A percentile compares a stretch with the other conserved stretches of the same genome.
Evolutionary conservation across 2,329 filamentous ascomycete species (phyloP).

Genomic region (Trematosphaeria pertusa): DNA sequence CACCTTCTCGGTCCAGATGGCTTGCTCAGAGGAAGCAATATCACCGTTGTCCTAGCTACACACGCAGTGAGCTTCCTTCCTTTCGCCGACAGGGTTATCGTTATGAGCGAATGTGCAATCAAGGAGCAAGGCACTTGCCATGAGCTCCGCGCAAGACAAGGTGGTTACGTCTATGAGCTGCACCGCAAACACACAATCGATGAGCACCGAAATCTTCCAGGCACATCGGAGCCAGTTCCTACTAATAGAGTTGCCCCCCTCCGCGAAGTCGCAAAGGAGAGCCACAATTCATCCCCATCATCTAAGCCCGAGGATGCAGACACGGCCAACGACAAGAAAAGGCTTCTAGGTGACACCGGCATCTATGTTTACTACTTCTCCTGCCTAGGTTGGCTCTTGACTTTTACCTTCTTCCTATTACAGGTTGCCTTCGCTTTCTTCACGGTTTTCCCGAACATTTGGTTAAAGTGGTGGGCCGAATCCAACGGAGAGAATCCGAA

Average conservation of each 20-base stretch:
- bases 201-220: not conserved
- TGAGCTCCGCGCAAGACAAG: not conserved
- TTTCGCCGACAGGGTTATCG: not conserved
- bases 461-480: conserved; percentile 5
- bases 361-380: not conserved
- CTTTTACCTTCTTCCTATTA: not conserved
- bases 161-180: not conserved
- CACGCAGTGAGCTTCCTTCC: conserved; percentile 1
- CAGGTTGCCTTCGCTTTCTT: not conserved
- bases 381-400: not conserved
- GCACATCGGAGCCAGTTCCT: not conserved
- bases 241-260: not conserved
- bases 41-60: conserved; percentile 15
- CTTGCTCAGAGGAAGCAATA: conserved; percentile 42
- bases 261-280: not conserved
- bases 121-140: not conserved
- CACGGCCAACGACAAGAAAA: not conserved
- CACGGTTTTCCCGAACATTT: not conserved
- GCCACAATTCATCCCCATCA: not conserved
- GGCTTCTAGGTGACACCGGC: not conserved
- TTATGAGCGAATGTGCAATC: not conserved
- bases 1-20: conserved; percentile 51
- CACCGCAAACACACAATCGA: not conserved
- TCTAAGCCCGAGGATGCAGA: not conserved
- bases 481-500: not conserved